phyloP scores from a whole-genome alignment of 1,139 yeast genomes.

The Sugiyamaella sp. region DNA sequence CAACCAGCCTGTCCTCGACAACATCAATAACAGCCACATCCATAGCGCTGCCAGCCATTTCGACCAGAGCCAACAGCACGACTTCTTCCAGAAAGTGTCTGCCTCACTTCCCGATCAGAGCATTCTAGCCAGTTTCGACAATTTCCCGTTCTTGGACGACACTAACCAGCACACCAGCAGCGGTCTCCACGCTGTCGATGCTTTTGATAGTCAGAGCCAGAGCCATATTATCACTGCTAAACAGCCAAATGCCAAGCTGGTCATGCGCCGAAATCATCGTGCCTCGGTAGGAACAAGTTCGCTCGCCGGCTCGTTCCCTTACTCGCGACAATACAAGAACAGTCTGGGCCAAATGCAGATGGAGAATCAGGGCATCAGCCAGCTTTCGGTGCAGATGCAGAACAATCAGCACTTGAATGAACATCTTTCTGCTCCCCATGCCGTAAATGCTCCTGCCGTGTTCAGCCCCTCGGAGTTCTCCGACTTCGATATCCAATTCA shows the following conservation, averaged over 20 bases:
- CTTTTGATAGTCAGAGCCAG: background rate
- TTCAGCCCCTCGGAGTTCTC: conserved; percentile 11
- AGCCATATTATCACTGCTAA: background rate
- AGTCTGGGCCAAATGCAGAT: background rate
- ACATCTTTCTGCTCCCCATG: conserved; percentile 1
- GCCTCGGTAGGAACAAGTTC: background rate
- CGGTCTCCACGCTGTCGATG: background rate
- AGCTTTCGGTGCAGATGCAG: background rate
- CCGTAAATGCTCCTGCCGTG: no score
- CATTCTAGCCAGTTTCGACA: conserved; percentile 1
- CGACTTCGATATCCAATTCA: conserved; percentile 5
- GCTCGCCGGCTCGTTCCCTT: conserved; percentile 7
- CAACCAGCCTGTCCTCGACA: background rate
- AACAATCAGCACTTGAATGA: background rate
- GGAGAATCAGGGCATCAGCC: background rate
- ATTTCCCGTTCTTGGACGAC: conserved; percentile 1
- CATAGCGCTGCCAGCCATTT: background rate
- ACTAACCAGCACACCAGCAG: background rate
- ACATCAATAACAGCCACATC: background rate
- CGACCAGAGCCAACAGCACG: background rate
- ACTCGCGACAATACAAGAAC: conserved; percentile 9
- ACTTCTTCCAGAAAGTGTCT: background rate
- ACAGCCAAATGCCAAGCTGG: conserved; percentile 9
- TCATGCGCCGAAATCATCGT: conserved; percentile 13
- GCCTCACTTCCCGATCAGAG: conserved; percentile 2